phyloP scores from a whole-genome alignment of 495 filamentous ascomycete genomes.

The Niebla homalea region DNA sequence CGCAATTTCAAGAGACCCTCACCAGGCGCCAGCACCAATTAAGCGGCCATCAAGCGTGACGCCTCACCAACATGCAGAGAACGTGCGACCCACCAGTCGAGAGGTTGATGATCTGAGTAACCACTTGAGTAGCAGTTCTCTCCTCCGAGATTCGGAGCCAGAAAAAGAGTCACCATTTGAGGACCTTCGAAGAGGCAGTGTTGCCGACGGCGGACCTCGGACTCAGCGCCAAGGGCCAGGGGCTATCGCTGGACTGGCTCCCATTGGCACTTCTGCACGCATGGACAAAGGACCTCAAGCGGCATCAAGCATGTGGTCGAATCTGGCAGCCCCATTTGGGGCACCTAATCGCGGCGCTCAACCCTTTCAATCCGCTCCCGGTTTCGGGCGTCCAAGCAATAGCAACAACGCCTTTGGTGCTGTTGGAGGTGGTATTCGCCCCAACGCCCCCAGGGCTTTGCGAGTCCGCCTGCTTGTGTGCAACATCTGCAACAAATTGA shows the following conservation, averaged over 20 bases:
- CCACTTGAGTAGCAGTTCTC: conserved; percentile 83
- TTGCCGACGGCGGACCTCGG: conserved; percentile 13
- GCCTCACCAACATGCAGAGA: conserved; percentile 35
- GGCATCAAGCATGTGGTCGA: conserved; percentile 24
- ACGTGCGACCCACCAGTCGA: conserved; percentile 21
- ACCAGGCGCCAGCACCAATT: conserved; percentile 73
- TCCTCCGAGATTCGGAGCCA: conserved; percentile 70
- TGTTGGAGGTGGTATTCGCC: conserved; percentile 15
- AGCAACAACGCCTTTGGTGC: conserved; percentile 39
- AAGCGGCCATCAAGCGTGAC: conserved; percentile 73
- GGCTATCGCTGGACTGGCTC: conserved; percentile 35
- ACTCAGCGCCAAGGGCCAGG: conserved; percentile 20
- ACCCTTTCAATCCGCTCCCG: conserved; percentile 12
- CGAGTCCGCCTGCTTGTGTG: conserved; percentile 45
- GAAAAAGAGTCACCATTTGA: conserved; percentile 30
- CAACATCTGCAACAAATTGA: conserved; percentile 46
- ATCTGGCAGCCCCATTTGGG: conserved; percentile 30
- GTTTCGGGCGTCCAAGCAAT: conserved; percentile 34
- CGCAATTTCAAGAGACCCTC: conserved; percentile 41
- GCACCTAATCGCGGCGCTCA: conserved; percentile 11
- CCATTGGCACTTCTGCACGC: conserved; percentile 30
- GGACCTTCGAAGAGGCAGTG: conserved; percentile 21
- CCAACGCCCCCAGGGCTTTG: conserved; percentile 37
- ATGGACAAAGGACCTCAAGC: conserved; percentile 13
- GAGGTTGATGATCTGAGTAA: conserved; percentile 63